Evolutionary conservation across 768 basidiomycete genomes (phyloP), one percentile per base, ranked within the genome.

Genomic region (Tephrocybe sp.): DNA sequence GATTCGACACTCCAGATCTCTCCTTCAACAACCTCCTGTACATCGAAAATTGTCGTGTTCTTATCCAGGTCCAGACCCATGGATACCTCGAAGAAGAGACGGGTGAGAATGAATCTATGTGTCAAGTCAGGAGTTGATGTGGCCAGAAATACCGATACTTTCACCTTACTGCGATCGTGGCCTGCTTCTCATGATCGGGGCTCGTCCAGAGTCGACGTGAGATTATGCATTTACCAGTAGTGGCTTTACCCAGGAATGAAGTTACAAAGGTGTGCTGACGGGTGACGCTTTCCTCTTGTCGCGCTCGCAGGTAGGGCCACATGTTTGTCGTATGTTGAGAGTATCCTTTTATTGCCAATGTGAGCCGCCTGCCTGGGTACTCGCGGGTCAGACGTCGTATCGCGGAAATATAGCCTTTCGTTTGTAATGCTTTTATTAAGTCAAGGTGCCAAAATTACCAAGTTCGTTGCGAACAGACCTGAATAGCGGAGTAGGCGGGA

Each of bases 401-500:
- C 0, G 88, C 86, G 10, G 86, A 83, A 3, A 86, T 71, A 65
- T 85, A 85, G 5, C 80, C 88, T 90, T 51, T 36, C n/a, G n/a
- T 40, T 7, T 24, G 23, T n/a, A 21, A 45, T 47, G 41, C 52
- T 25, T 59, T 20, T 25, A 52, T 34, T 43, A 49, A 17, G 37
- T 17, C 56, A 8, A 17, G 34, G 15, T 8, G 34, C 15, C 4
- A n/a, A 8, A 17, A 12, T 36, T 36, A n/a, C n/a, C n/a, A n/a
- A n/a, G n/a, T n/a, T n/a, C n/a, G n/a, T n/a, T n/a, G n/a, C 15
- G 11, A 33, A 26, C 65, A 57, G 59, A 83, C 85, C 80, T 67
- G 85, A 81, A 64, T 86, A 85, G 43, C 85, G 77, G 59, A 88
- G 76, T 32, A 76, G 72, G 47, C 77, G 77, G 11, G 84, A 88